Base-by-base conservation (phyloP, 108 stramenopile species). In the Stephanodiscus minutulus region DNA sequence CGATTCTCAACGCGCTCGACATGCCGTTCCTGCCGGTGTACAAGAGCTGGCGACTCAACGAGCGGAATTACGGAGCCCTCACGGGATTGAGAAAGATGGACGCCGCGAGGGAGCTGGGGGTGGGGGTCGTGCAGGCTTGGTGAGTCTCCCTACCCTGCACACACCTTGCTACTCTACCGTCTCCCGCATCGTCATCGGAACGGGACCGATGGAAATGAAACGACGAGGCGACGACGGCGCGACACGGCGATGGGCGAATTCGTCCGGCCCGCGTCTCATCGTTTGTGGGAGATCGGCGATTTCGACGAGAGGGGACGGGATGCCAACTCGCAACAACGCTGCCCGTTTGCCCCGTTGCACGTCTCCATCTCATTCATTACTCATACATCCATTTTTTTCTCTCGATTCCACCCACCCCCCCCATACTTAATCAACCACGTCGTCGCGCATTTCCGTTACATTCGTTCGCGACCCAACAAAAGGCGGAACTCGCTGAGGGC, bases 21-120 rank as follows among this genome's bases (percentile, higher is more conserved):
- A 56, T 76, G 47, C 80, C 86, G 31, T 86, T 88, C 77, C 74
- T 85, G 2, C 88, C 88, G 13, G 82, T 89, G 1, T 80, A 77
- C 56, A 87, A 88, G 55, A 73, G 81, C 48, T 95, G 87, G 87
- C 85, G 90, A 28, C 70, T 95, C 50, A 95, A 95, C 75, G 89
- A 95, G 53, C 72, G 93, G 28, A 79, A 76, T 72, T 95, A 92
- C 64, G 93, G 93, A 44, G 90, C 91, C 7, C 58, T 95, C 17
- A 83, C 85, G 13, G 93, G 93, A 15, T 54, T 79, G 39, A 67
- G 79, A 12, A 95, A 92, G 74, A 81, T 84, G 54, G 87, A 86
- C 49, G 81, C 84, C 28, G 90, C 89, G 0, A 58, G 71, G n/a
- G 47, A 63, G 49, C 74, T 84, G 50, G 94, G 94, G 6, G 61